Evolutionary conservation across 106 monocot species (phyloP).

Genomic region (Platanthera zijinensis): DNA sequence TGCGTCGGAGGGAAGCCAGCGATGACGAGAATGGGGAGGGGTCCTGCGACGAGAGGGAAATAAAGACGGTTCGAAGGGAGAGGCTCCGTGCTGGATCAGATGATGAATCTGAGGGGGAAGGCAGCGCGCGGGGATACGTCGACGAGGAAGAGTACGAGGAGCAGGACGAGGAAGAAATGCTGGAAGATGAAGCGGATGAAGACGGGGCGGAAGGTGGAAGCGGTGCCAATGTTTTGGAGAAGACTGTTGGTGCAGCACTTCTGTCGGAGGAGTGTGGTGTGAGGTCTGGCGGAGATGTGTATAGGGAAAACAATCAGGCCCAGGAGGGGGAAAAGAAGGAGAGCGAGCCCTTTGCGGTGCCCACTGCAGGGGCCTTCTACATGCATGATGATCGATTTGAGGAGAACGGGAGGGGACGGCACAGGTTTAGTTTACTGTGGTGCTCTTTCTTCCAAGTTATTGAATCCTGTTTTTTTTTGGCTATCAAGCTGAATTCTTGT

Average conservation of each 20-base stretch:
- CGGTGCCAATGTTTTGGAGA: conserved; percentile 6
- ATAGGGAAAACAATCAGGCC: conserved; percentile 1
- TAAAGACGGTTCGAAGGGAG: conserved; percentile 15
- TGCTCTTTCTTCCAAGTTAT: neutral
- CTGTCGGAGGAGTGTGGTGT: conserved; percentile 2
- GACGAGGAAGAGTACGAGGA: conserved; percentile 48
- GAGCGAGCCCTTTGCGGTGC: conserved; percentile 69
- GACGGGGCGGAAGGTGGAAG: conserved; percentile 14
- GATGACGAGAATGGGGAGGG: conserved; percentile 55
- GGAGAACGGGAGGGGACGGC: conserved; percentile 46
- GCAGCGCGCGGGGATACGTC: conserved; percentile 39
- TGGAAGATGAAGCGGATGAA: conserved; percentile 28
- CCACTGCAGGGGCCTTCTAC: conserved; percentile 75
- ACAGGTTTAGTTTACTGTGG: conserved; percentile 22
- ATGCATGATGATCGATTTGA: conserved; percentile 91
- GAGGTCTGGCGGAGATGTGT: neutral
- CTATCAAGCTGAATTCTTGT: neutral
- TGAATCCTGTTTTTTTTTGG: neutral
- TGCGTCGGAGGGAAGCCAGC: conserved; percentile 79
- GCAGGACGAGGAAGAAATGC: conserved; percentile 18
- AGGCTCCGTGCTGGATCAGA: conserved; percentile 38
- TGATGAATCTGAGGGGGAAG: conserved; percentile 56
- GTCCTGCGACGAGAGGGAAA: conserved; percentile 14
- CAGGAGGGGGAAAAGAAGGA: conserved; percentile 62
- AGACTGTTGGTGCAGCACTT: neutral